Evolutionary conservation across 2,329 filamentous ascomycete genomes (phyloP).

Genomic region (Penicillium sp.): DNA sequence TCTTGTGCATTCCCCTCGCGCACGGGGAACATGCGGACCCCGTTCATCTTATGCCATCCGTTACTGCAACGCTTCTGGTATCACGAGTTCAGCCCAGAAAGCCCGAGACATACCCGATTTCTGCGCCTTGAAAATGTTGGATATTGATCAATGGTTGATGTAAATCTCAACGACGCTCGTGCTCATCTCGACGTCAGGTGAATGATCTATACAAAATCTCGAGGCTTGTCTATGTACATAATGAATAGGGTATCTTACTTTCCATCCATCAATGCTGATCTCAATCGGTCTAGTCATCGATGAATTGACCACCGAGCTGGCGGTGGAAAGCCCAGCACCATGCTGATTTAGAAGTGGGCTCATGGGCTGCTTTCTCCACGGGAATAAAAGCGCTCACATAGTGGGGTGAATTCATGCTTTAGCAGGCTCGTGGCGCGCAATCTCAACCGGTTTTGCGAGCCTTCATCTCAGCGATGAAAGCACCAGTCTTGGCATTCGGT

Average conservation of each 20-base stretch:
- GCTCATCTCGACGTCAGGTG: too few relatives aligned
- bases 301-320: not conserved
- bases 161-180: not conserved
- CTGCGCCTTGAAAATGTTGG: not conserved
- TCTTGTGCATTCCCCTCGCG: not conserved
- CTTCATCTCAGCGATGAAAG: slow-evolving; percentile 87
- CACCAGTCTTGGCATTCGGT: slow-evolving; percentile 65
- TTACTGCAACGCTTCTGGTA: too few relatives aligned
- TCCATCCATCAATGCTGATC: not conserved
- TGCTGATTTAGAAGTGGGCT: not conserved
- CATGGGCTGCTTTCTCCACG: not conserved
- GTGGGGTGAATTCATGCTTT: not conserved
- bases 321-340: not conserved
- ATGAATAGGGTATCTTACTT: not conserved
- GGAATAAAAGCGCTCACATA: not conserved
- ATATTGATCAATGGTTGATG: not conserved
- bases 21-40: not conserved
- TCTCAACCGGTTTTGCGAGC: slow-evolving; percentile 54
- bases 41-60: too few relatives aligned
- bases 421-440: not conserved
- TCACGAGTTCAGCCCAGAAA: too few relatives aligned
- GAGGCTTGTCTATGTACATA: not conserved
- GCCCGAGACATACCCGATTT: too few relatives aligned
- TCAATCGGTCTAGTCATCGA: not conserved
- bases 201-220: not conserved